Evolutionary conservation across 805 yeast species (phyloP), one percentile per base, ranked within the genome.

Genomic region (Candida dajiaensis): DNA sequence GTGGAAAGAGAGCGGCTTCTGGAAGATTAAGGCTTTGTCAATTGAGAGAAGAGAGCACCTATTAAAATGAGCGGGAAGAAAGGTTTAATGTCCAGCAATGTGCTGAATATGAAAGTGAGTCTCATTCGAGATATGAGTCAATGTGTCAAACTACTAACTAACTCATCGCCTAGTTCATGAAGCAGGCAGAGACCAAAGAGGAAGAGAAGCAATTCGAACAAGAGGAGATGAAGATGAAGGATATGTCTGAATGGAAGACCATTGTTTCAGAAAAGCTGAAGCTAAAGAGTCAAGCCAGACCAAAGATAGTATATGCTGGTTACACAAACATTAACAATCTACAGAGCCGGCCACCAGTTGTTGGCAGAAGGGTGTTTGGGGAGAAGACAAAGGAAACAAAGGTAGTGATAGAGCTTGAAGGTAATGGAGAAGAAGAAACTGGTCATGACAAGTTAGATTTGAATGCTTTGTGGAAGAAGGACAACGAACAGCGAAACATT

Each of bases 81-180:
- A 22, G 51, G 52, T 8, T 62, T 64, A 41, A 66, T 80, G 47
- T 84, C 94, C 23, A 77, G 78, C 56, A 75, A 89, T 57, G 86
- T 88, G 56, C 70, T 83, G 80, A 84, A 83, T 76, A 88, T 88
- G 96, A 88, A 55, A 26, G 57, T 53, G 28, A 7, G 55, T 38
- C 3, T 2, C n/a, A 3, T 2, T 8, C 11, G 18, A 4, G 20
- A 23, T 38, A 38, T 36, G 3, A 3, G 9, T 4, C 23, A 19
- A 19, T 36, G 39, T 19, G 16, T 19, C 39, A 36, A 36, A 7
- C 10, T 45, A 8, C 15, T 19, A 31, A n/a, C 13, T 13, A 26
- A 11, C 12, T n/a, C 11, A 15, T 33, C 29, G 25, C 31, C 3
- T 13, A 87, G 72, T 81, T 80, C 69, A 77, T 80, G 81, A 69